Base-by-base conservation (phyloP, 495 filamentous ascomycete species). In the Penicillium diatomitis region DNA sequence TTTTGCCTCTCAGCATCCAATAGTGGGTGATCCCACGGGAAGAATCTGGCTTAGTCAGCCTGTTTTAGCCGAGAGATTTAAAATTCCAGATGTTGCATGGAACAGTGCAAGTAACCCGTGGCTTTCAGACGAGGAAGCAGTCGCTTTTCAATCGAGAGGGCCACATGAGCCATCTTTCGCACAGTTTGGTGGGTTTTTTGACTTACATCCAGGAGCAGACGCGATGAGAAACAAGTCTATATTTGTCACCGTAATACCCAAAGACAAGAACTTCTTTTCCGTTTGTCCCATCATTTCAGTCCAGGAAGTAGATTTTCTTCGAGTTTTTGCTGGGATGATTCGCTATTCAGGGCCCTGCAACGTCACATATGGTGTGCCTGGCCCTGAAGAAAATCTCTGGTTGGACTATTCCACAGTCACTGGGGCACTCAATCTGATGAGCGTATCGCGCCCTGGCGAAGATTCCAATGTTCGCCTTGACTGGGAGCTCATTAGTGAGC, bases 371-470 rank as follows among this genome's bases (percentile, higher is more conserved):
- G 39, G 51, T 44, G 48, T 64, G 20, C 20, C n/a, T 27, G 39
- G 61, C 44, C 55, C 52, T 27, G 27, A 48, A 33, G 39, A 51
- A 36, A 53, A 50, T 51, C 47, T 64, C 11, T 64, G 44, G 58
- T 47, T 64, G 33, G 53, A 62, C 35, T 64, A 64, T 52, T 62
- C 50, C 30, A 36, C 53, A 27, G 49, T 60, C n/a, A 64, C 56
- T 30, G 51, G 55, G 38, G 44, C 38, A 11, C 48, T 64, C 57
- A 64, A 61, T 38, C 35, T 57, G 34, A 64, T 64, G 35, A n/a
- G 49, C 29, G 49, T 64, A 20, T 49, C 46, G 29, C 31, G 53
- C n/a, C 44, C 53, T 12, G 46, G 47, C 33, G 56, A 38, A 8
- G 11, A 40, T 1, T 38, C 50, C 44, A 64, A 62, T 44, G 49